Evolutionary conservation across 2,329 filamentous ascomycete species (phyloP), one percentile per base, ranked within the genome.

Genomic region (Phialocephala subalpina): DNA sequence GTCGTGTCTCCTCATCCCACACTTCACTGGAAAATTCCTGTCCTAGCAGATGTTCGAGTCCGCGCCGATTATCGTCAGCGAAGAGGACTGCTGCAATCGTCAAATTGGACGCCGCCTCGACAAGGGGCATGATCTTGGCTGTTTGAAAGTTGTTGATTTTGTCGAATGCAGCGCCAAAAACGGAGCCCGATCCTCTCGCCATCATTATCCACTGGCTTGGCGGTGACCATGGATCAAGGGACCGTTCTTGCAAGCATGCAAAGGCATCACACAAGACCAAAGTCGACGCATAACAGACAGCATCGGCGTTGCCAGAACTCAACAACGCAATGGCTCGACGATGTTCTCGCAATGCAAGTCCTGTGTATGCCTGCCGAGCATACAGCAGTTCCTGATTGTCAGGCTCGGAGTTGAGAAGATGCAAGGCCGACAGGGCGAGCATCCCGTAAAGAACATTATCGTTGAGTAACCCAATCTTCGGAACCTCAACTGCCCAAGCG

Each of bases 141-240:
- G 59, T 58, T 4, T 57, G 55, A 36, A 67, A 33, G 27, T 69
- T 52, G 45, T 55, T 59, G 27, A 70, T 63, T 8, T 56, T 25
- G 18, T 62, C 38, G 14, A 60, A 33, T 22, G 67, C 64, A 1
- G 63, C 60, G 1, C 35, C 56, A 38, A 69, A 70, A 9, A 71
- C 64, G 1, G 53, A 67, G 20, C 60, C 64, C 4, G 64, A 61
- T 14, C 66, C 68, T 33, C 65, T 56, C 3, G 66, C 60, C 36
- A 69, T 64, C 12, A 57, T n/a, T 38, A 69, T 47, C 66, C 67
- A 71, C 63, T 69, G 64, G 27, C 62, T 66, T n/a, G 69, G 68
- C 18, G 69, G 60, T 27, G 62, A 59, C 25, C 70, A 71, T 49
- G 65, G 69, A 22, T 65, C 47, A 8, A 69, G 40, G n/a, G 45